Conservation (phyloP, 768 basidiomycete genomes). For the Amanita subjunquillea region DNA sequence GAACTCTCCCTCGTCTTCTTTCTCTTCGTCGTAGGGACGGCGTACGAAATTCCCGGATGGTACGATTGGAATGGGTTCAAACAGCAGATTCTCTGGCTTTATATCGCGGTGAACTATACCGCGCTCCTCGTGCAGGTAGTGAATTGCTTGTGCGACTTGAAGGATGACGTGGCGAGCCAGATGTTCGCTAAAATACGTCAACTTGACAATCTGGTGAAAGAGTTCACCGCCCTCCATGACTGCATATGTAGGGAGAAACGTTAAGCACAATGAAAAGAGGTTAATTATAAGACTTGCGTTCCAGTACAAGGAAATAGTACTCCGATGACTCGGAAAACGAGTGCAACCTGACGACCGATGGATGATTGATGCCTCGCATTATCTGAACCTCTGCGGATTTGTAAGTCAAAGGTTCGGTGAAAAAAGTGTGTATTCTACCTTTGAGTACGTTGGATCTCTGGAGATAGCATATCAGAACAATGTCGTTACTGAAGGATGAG, state of each 20-base stretch:
- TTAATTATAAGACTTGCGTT: slow-evolving; percentile 42
- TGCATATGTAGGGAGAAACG: slow-evolving; percentile 18
- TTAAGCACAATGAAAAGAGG: slow-evolving; percentile 3
- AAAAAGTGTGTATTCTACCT: slow-evolving; percentile 56
- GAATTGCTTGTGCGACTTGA: slow-evolving; percentile 90
- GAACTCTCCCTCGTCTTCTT: slow-evolving; percentile 97
- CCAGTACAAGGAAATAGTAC: slow-evolving; percentile 90
- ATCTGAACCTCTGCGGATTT: slow-evolving; percentile 83
- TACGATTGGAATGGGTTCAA: slow-evolving; percentile 84
- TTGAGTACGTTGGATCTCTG: slow-evolving; percentile 52
- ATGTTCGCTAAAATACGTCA: slow-evolving; percentile 97
- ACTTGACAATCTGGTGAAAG: slow-evolving; percentile 98
- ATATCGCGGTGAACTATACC: slow-evolving; percentile 99
- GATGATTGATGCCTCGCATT: slow-evolving; percentile 91
- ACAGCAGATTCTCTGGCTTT: slow-evolving; percentile 96
- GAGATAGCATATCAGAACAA: slow-evolving; percentile 20
- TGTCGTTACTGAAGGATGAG: slow-evolving; percentile 3
- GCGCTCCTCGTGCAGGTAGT: slow-evolving; percentile 93
- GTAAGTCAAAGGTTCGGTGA: slow-evolving; percentile 1
- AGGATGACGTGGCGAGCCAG: slow-evolving; percentile 96
- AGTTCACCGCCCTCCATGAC: slow-evolving; percentile 98
- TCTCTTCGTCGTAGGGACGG: slow-evolving; percentile 94
- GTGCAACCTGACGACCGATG: slow-evolving; percentile 85
- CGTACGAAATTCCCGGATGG: slow-evolving; percentile 68
- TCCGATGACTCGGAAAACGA: slow-evolving; percentile 90